A percentile compares a stretch with the other conserved stretches of the same genome.
Evolutionary conservation across 176 grass and related monocot species (phyloP).

Genomic region (Aegilops speltoides): DNA sequence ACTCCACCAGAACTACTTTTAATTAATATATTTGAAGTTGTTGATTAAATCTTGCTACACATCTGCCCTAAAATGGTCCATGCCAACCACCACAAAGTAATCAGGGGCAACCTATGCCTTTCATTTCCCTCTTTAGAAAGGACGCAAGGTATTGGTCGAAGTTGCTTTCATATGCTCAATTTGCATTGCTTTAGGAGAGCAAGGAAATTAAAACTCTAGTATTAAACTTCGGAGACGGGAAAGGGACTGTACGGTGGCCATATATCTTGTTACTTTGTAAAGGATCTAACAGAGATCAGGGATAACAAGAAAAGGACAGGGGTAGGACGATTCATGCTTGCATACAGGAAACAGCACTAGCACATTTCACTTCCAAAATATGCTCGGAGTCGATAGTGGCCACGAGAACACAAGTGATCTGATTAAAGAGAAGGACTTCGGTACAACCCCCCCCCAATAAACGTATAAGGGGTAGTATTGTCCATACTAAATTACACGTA

Average conservation of each 20-base stretch:
- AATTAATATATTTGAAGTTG: background rate
- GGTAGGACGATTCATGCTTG: background rate
- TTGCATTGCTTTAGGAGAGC: background rate
- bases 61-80: background rate
- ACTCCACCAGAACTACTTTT: background rate
- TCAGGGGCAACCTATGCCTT: background rate
- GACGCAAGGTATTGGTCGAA: background rate
- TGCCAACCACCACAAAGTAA: background rate
- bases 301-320: background rate
- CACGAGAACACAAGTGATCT: too few relatives aligned
- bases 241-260: background rate
- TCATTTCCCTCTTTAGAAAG: background rate
- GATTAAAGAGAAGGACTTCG: too few relatives aligned
- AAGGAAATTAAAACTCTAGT: background rate
- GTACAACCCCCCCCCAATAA: too few relatives aligned
- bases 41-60: background rate
- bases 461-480: too few relatives aligned
- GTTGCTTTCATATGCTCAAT: background rate
- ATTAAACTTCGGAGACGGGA: background rate
- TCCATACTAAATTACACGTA: too few relatives aligned
- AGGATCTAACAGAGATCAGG: background rate
- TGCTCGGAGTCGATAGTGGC: too few relatives aligned
- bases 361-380: background rate
- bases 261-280: background rate
- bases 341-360: background rate